phyloP scores from a whole-genome alignment of 495 filamentous ascomycete genomes.

The Amniculicola lignicola region DNA sequence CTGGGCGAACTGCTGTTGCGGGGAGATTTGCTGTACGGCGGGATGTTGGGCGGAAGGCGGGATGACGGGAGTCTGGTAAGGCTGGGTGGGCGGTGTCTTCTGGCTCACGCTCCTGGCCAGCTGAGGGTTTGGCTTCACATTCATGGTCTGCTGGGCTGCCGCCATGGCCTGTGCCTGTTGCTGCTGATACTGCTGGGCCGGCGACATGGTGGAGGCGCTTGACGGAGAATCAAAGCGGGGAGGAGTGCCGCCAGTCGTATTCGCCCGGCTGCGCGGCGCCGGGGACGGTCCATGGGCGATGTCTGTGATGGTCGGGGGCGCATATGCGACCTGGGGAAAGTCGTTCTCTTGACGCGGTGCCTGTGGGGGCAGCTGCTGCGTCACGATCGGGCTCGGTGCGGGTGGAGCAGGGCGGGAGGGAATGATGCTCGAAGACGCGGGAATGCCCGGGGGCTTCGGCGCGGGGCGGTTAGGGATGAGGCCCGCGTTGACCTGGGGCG shows the following conservation, averaged over 20 bases:
- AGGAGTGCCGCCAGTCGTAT: conserved; percentile 38
- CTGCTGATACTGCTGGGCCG: conserved; percentile 67
- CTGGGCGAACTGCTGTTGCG: conserved; percentile 56
- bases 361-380: conserved; percentile 17
- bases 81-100: conserved; percentile 42
- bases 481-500: conserved; percentile 55
- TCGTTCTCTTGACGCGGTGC: conserved; percentile 34
- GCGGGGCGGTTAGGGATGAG: conserved; percentile 64
- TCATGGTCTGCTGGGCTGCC: conserved; percentile 66
- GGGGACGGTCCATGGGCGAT: conserved; percentile 40
- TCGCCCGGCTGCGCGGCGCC: conserved; percentile 45
- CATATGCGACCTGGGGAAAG: conserved; percentile 37
- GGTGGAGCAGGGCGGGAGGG: conserved; percentile 46
- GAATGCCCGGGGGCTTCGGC: conserved; percentile 56
- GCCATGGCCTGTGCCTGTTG: conserved; percentile 79
- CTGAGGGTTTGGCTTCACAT: conserved; percentile 7
- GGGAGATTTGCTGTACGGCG: conserved; percentile 48
- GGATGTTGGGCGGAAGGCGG: conserved; percentile 33
- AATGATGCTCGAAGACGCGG: conserved; percentile 36
- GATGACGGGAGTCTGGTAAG: conserved; percentile 40
- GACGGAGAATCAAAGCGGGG: conserved; percentile 33
- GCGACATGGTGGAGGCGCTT: conserved; percentile 37
- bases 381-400: conserved; percentile 33
- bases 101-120: conserved; percentile 66
- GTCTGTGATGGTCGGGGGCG: conserved; percentile 43